A percentile compares a stretch with the other conserved stretches of the same genome.
phyloP scores from a whole-genome alignment of 2,329 filamentous ascomycete species.

The Teratosphaeria epicoccoides region DNA sequence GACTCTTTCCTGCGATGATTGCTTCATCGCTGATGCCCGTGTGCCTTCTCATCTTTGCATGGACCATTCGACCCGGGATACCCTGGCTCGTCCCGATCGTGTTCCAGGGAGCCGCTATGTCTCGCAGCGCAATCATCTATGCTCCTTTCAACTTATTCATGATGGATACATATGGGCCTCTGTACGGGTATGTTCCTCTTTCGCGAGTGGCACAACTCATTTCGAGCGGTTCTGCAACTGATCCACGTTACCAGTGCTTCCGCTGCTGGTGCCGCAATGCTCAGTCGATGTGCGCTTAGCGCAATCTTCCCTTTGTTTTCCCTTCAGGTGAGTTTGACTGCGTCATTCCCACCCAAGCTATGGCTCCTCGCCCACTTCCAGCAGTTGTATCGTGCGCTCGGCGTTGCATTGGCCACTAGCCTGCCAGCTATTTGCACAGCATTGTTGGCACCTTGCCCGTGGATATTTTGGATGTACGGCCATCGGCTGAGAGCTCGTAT shows the following conservation, averaged over 20 bases:
- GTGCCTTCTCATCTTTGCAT: conserved; percentile 27
- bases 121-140: conserved; percentile 21
- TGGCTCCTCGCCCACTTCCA: background rate
- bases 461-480: conserved; percentile 15
- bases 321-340: conserved; percentile 4
- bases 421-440: conserved; percentile 28
- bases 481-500: conserved; percentile 13
- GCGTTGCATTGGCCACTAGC: conserved; percentile 33
- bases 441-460: conserved; percentile 23
- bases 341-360: background rate
- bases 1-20: conserved; percentile 26
- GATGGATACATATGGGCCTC: conserved; percentile 31
- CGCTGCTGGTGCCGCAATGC: conserved; percentile 24
- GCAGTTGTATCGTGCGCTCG: conserved; percentile 30
- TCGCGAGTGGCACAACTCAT: background rate
- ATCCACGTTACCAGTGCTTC: conserved; percentile 12
- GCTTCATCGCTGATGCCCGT: conserved; percentile 21
- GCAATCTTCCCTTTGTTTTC: conserved; percentile 32
- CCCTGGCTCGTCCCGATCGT: conserved; percentile 32
- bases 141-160: conserved; percentile 30
- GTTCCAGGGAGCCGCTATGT: conserved; percentile 18
- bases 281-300: conserved; percentile 25
- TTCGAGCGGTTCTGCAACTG: background rate
- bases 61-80: conserved; percentile 21
- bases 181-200: conserved; percentile 21